Evolutionary conservation across 257 asterid genomes (phyloP), one percentile per base, ranked within the genome.

Genomic region (Gentiana macrophylla): DNA sequence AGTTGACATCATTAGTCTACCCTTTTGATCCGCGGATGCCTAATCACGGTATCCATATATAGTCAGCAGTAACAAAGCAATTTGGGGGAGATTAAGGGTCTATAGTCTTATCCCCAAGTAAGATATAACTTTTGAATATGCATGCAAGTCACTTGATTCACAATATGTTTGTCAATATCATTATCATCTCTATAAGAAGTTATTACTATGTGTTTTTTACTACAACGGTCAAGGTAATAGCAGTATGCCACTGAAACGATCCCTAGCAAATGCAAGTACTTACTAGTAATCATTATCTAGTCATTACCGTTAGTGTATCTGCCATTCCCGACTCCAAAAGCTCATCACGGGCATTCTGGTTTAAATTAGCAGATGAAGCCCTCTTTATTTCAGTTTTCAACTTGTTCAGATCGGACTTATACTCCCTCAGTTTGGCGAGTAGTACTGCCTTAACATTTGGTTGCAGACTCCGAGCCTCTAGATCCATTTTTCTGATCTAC

Each of bases 401-500:
- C 62, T 79, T 80, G 75, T 80, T 84, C 71, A 88, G 73, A 77
- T 88, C 95, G 49, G 78, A 71, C 72, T 82, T 88, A 76, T 84
- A 80, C 61, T 82, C 95, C 72, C 94, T 77, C 71, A 88, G 72
- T 73, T 88, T 88, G 51, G 83, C 82, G 55, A 88, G 86, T 64
- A 88, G 82, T n/a, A 67, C 41, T 66, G 84, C 86, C 67, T 84
- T 88, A 72, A 71, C 75, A 69, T 63, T 79, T 55, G 91, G 84
- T n/a, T 85, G 83, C 76, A 84, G 72, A 61, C 94, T 84, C 69
- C 95, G 76, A 64, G 95, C 96, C 77, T 88, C 96, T 47, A 80
- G 88, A 63, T 84, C 96, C 96, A 84, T 88, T 77, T 88, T 88
- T 58, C 94, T 88, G 51, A 88, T 77, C 96, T 88, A 59, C 44